A percentile compares a stretch with the other conserved stretches of the same genome.
phyloP scores from a whole-genome alignment of 2,329 filamentous ascomycete species.

The Beauveria sp. region DNA sequence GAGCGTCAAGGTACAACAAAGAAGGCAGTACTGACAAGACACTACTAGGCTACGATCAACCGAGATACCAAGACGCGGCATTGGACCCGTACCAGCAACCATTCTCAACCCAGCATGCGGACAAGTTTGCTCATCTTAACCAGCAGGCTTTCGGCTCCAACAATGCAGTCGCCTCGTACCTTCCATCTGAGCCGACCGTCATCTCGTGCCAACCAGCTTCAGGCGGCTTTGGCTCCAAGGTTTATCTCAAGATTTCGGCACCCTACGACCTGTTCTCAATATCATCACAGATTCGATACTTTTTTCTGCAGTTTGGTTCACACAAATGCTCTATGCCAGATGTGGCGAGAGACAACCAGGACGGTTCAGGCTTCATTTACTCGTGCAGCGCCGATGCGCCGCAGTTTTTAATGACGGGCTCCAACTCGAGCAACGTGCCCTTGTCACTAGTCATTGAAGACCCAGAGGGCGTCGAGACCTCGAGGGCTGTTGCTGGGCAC shows the following conservation, averaged over 20 bases:
- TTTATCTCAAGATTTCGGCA: conserved; percentile 67
- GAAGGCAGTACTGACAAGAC: neutral
- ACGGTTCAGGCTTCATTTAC: conserved; percentile 59
- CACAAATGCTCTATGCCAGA: conserved; percentile 56
- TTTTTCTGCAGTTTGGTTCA: conserved; percentile 71
- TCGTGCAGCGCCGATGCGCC: conserved; percentile 66
- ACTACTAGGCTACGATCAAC: conserved; percentile 47
- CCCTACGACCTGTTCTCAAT: conserved; percentile 62
- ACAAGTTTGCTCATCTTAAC: conserved; percentile 46
- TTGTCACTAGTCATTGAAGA: conserved; percentile 47
- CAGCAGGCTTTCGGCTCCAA: conserved; percentile 52
- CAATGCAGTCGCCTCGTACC: conserved; percentile 58
- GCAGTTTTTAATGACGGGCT: conserved; percentile 43
- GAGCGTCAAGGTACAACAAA: neutral
- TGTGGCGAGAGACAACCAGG: conserved; percentile 53
- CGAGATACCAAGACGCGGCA: conserved; percentile 50
- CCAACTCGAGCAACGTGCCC: conserved; percentile 42
- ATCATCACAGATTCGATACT: conserved; percentile 45
- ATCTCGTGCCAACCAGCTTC: conserved; percentile 61
- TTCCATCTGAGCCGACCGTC: conserved; percentile 53
- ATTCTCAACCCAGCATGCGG: conserved; percentile 36
- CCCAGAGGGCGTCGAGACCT: conserved; percentile 44
- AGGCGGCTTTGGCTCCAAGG: conserved; percentile 61
- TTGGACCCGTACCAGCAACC: conserved; percentile 46
- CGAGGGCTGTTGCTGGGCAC: conserved; percentile 37